Evolutionary conservation across 164 flowering plant genomes (phyloP), one percentile per base, ranked within the genome.

Genomic region (Houttuynia cordata): DNA sequence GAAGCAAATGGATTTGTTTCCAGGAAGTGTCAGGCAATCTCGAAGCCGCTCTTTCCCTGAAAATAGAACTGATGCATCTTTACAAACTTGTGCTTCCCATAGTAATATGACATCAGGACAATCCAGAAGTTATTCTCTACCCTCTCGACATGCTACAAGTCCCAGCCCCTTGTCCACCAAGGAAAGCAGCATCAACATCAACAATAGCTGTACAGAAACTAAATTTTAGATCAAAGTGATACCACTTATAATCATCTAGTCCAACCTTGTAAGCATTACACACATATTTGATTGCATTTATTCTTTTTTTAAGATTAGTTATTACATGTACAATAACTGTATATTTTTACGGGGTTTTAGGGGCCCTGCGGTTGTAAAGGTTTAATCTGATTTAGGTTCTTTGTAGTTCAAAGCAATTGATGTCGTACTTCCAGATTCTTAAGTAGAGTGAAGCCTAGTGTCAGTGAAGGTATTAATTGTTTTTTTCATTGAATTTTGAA

Each of bases 1-100:
- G 54, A 93, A 86, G 79, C 73, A 83, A 60, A 84, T 86, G 34
- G 76, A 77, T 64, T 65, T 88, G 72, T 86, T 93, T 55, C 96
- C 96, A 34, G 80, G 84, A 73, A 74, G 80, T 58, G 68, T 62
- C 4, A 58, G 71, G 22, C 45, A 56, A 57, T 63, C 62, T 21
- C 14, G 49, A 45, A 45, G 64, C 70, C 65, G 42, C 70, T 60
- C 34, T 68, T 68, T 76, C 12, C 73, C 79, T 30, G 6, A 30
- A 2, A 30, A 6, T 30, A 30, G 6, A 30, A 30, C 37, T 30
- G 37, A 30, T 30, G 37, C 37, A 30, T 30, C 37, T 30, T 30
- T 30, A 30, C 37, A 30, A 30, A 30, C 37, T 30, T 2, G 37
- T 2, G 37, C n/a, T n/a, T n/a, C n/a, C n/a, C n/a, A n/a, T n/a